Base-by-base conservation (phyloP, 495 filamentous ascomycete genomes). In the Trichoderma asperelloides region DNA sequence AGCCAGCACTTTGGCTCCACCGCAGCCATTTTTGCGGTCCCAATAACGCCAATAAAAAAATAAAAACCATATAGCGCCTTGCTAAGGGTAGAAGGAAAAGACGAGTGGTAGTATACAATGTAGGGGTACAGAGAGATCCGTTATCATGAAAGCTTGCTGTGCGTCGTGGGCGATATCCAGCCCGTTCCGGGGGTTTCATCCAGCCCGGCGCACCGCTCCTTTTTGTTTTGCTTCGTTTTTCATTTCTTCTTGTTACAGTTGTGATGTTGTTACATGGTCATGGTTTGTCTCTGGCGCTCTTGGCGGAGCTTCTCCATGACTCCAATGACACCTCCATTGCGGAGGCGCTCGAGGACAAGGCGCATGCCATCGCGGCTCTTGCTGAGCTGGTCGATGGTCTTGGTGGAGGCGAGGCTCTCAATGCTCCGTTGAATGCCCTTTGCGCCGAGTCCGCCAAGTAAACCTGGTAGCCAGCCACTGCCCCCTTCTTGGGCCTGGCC, bases 351-450 rank as follows among this genome's bases (percentile, higher is more conserved):
- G 28, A 99, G 81, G 18, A 99, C 94, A 55, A 97, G 86, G 66
- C 89, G 90, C 95, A 99, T 97, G 21, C 96, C 95, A 74, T 97
- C 88, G 71, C 93, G 91, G 74, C 91, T 93, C 74, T 93, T 96
- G 66, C 89, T 81, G 66, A 98, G 80, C 49, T 92, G 91, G 68
- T 92, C 89, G 62, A 88, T 84, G 65, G 95, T 96, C 66, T 92
- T 87, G 67, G 87, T 91, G 62, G 94, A 82, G 0, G 91, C 93
- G 57, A 98, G 91, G 43, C 88, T 77, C 80, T 99, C 95, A 72
- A 99, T 96, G 67, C 89, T 96, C 25, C 89, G 81, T 76, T 96
- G 91, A 60, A 98, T 86, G 12, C 91, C 88, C 5, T 83, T 84
- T 15, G 91, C 92, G 6, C 91, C 92, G 82, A 96, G 89, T 57